Conservation (phyloP, 2,329 filamentous ascomycete species). For the Grosmannia huntii region DNA sequence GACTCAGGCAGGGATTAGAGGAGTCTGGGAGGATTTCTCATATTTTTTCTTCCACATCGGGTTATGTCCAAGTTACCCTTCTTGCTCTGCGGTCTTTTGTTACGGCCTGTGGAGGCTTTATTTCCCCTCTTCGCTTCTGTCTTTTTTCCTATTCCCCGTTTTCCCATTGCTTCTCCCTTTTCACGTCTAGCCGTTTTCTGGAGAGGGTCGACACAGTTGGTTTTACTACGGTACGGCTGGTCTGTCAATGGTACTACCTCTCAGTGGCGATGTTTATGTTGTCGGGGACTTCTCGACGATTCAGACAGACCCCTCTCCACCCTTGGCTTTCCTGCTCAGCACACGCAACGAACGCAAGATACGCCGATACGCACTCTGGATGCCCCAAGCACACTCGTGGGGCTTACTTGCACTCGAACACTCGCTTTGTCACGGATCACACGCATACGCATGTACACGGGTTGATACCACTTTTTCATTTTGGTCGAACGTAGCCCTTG, state of each 20-base stretch:
- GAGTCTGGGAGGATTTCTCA: slow-evolving; percentile 9
- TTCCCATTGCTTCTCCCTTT: background rate
- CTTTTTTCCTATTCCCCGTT: background rate
- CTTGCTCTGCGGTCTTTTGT: background rate
- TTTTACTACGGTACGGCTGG: background rate
- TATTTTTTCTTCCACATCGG: background rate
- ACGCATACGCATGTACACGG: background rate
- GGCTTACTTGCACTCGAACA: background rate
- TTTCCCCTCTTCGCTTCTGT: background rate
- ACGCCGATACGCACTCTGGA: background rate
- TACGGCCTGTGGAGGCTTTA: background rate
- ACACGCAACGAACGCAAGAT: background rate
- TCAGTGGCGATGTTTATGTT: background rate
- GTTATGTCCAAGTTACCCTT: background rate
- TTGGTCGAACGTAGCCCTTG: background rate
- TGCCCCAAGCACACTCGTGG: too few relatives aligned
- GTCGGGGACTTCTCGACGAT: background rate
- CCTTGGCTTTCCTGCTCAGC: background rate
- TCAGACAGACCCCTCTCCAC: too few relatives aligned
- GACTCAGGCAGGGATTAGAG: slow-evolving; percentile 7
- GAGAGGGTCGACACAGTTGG: background rate
- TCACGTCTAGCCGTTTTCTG: background rate
- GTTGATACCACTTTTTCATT: background rate
- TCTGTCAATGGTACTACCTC: background rate
- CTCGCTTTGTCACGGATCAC: background rate